Evolutionary conservation across 768 basidiomycete species (phyloP).

Genomic region (Xerocomellus intermedius): DNA sequence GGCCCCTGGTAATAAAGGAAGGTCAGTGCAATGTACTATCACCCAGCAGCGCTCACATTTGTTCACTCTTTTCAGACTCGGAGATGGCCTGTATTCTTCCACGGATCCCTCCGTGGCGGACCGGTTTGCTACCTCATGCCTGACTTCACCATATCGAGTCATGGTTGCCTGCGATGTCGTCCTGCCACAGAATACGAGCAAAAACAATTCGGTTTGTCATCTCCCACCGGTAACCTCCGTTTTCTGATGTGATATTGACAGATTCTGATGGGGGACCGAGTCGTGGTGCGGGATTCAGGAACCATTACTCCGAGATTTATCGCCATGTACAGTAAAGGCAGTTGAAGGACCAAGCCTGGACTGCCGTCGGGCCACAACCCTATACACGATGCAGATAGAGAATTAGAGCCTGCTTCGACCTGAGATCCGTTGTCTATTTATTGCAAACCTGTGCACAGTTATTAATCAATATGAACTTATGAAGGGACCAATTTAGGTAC

Average conservation of each 20-base stretch:
- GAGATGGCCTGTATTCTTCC: constrained; percentile 63
- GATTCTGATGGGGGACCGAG: constrained; percentile 46
- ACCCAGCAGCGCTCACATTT: constrained; percentile 4
- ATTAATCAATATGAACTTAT: constrained; percentile 20
- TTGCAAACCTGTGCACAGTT: constrained; percentile 19
- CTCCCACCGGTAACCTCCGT: constrained; percentile 15
- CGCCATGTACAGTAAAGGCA: constrained; percentile 53
- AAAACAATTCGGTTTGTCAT: constrained; percentile 28
- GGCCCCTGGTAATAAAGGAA: constrained; percentile 48
- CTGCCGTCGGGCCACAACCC: constrained; percentile 11
- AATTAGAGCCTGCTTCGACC: constrained; percentile 21
- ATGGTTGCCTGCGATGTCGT: constrained; percentile 59
- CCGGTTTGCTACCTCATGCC: constrained; percentile 61
- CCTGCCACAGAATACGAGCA: constrained; percentile 33
- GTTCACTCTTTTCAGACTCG: constrained; percentile 41
- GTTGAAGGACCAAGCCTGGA: constrained; percentile 20
- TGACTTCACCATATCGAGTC: constrained; percentile 64
- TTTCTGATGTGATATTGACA: constrained; percentile 34
- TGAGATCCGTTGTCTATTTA: constrained; percentile 24
- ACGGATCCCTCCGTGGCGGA: constrained; percentile 59
- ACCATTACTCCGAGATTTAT: constrained; percentile 58
- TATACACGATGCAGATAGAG: constrained; percentile 19
- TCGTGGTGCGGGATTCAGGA: constrained; percentile 54
- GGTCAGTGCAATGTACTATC: constrained; percentile 37
- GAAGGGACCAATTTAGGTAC: constrained; percentile 21